A percentile compares a stretch with the other conserved stretches of the same genome.
Evolutionary conservation across 768 basidiomycete species (phyloP).

Genomic region (Lentinula raphanica): DNA sequence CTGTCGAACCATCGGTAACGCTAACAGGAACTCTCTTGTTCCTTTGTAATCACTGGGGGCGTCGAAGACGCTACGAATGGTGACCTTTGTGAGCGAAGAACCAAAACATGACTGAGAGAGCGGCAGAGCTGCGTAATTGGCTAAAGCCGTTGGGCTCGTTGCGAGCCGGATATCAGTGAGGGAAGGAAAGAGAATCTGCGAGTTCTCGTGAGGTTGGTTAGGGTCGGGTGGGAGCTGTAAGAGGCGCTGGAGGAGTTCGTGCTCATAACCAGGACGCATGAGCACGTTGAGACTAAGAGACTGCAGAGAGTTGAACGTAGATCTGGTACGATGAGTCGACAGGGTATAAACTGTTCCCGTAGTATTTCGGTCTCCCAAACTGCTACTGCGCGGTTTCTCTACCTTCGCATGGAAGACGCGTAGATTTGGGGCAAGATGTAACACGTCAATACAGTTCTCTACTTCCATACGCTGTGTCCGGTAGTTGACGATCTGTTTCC

Average conservation of each 20-base stretch:
- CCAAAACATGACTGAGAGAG: background rate
- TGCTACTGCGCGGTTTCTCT: background rate
- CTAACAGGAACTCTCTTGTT: background rate
- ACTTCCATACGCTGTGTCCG: background rate
- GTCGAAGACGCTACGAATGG: slow-evolving; percentile 1
- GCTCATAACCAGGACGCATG: background rate
- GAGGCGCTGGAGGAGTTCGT: background rate
- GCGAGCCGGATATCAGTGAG: background rate
- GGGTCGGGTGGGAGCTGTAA: background rate
- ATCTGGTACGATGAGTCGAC: background rate
- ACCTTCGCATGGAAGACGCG: background rate
- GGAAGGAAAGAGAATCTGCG: background rate
- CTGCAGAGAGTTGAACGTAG: background rate
- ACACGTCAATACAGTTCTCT: background rate
- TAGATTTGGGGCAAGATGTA: background rate
- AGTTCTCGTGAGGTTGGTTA: background rate
- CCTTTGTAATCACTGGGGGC: background rate
- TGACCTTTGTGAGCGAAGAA: background rate
- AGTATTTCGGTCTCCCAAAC: background rate
- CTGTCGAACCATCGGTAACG: background rate
- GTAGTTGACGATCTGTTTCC: background rate
- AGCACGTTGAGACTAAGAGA: background rate
- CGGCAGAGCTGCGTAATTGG: background rate
- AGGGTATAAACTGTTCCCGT: background rate
- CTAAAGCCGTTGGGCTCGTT: background rate